Evolutionary conservation across 2,329 filamentous ascomycete species (phyloP).

Genomic region (Penicillium freii): DNA sequence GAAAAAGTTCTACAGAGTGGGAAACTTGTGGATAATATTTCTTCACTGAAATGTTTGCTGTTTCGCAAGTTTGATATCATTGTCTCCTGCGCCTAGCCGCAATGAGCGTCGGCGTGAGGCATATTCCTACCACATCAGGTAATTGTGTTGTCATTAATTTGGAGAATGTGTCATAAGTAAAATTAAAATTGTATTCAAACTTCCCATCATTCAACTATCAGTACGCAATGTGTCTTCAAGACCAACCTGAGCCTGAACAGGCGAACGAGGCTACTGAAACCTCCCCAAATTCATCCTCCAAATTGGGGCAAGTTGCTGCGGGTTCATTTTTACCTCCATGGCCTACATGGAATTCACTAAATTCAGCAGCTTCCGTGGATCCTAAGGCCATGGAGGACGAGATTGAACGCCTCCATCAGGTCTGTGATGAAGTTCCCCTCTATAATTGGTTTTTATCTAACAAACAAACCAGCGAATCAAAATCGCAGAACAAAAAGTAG

Average conservation of each 20-base stretch:
- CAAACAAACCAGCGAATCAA: background rate
- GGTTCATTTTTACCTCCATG: background rate
- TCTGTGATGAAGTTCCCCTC: background rate
- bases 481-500: background rate
- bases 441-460: background rate
- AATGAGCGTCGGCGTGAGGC: background rate
- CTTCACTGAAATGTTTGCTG: background rate
- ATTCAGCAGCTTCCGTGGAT: background rate
- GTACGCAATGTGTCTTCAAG: background rate
- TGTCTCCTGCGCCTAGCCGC: background rate
- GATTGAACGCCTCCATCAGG: background rate
- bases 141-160: background rate
- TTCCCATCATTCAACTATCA: background rate
- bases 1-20: background rate
- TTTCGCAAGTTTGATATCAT: conserved; percentile 6
- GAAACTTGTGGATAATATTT: too few relatives aligned
- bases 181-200: background rate
- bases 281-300: background rate
- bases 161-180: background rate
- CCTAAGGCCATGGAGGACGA: background rate
- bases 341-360: background rate
- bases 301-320: background rate
- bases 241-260: background rate
- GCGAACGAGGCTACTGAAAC: background rate
- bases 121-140: background rate